These are phyloP conservation scores for Rhodotorula sphaerocarpa DNA, from an alignment of 768 basidiomycete genomes.

Conservation along the genomic window DNA sequence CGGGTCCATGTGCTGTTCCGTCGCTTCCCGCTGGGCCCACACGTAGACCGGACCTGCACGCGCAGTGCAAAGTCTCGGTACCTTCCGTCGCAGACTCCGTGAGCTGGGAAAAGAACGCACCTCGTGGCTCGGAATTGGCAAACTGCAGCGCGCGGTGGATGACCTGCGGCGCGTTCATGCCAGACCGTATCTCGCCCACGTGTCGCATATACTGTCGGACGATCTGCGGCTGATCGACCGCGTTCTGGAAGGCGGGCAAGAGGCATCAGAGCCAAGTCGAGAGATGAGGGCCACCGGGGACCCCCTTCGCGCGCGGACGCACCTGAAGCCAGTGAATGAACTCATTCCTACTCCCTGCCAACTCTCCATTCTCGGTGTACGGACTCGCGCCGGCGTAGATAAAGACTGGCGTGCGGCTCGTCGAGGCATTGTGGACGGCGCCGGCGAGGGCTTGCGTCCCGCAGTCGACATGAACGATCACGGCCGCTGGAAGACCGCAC, in stretches of 20 bases:
- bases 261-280: no score
- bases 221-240: constrained; percentile 61
- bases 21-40: constrained; percentile 63
- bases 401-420: constrained; percentile 56
- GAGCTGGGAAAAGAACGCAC: neutral
- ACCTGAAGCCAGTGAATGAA: constrained; percentile 69
- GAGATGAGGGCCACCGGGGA: no score
- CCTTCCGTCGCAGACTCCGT: no score
- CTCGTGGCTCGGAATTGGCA: constrained; percentile 59
- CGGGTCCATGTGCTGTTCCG: constrained; percentile 56
- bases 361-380: constrained; percentile 53
- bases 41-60: constrained; percentile 61
- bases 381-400: constrained; percentile 68
- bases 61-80: no score
- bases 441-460: constrained; percentile 55
- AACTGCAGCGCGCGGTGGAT: constrained; percentile 59
- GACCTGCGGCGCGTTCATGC: constrained; percentile 50
- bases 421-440: constrained; percentile 64
- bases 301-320: no score
- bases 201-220: constrained; percentile 66
- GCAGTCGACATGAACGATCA: constrained; percentile 58
- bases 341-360: constrained; percentile 60
- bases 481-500: constrained; percentile 59
- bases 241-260: no score
- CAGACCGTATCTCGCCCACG: constrained; percentile 55